Conservation (phyloP, 2,329 filamentous ascomycete species). For the Rutstroemia sydowiana region DNA sequence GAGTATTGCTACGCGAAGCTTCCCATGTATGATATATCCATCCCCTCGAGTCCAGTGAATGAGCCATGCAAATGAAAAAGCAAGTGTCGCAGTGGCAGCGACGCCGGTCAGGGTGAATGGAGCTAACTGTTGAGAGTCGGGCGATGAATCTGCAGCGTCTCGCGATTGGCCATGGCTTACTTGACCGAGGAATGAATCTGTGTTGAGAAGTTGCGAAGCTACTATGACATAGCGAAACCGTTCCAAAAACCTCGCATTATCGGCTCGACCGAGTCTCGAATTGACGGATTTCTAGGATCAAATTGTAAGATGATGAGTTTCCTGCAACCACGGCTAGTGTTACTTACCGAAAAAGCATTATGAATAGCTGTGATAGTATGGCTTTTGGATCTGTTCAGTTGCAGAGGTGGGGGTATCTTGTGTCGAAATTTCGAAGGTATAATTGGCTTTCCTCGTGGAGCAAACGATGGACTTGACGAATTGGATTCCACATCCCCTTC, state of each 20-base stretch:
- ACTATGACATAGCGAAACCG: conserved; percentile 91
- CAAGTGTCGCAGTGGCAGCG: conserved; percentile 53
- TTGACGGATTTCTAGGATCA: conserved; percentile 60
- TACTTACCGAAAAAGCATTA: conserved; percentile 45
- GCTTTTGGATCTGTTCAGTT: conserved; percentile 35
- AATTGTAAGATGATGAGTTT: too few relatives aligned
- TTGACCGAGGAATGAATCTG: conserved; percentile 49
- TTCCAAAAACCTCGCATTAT: conserved; percentile 81
- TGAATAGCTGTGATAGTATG: conserved; percentile 39
- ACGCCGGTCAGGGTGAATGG: conserved; percentile 58
- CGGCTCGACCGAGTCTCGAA: conserved; percentile 64
- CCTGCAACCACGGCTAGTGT: background rate
- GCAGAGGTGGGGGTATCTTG: conserved; percentile 37
- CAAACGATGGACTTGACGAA: conserved; percentile 37
- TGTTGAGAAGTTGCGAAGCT: conserved; percentile 79
- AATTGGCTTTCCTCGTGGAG: conserved; percentile 48
- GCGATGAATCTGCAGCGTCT: conserved; percentile 14
- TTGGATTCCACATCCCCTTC: conserved; percentile 17
- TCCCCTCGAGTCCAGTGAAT: conserved; percentile 61
- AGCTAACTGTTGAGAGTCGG: conserved; percentile 25
- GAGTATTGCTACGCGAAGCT: conserved; percentile 44
- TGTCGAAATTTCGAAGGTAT: conserved; percentile 48
- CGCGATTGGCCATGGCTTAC: conserved; percentile 20
- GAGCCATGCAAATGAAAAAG: conserved; percentile 52
- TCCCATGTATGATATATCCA: conserved; percentile 45